A percentile compares a stretch with the other conserved stretches of the same genome.
Evolutionary conservation across 768 basidiomycete genomes (phyloP).

Genomic region (Mrakia gelida): DNA sequence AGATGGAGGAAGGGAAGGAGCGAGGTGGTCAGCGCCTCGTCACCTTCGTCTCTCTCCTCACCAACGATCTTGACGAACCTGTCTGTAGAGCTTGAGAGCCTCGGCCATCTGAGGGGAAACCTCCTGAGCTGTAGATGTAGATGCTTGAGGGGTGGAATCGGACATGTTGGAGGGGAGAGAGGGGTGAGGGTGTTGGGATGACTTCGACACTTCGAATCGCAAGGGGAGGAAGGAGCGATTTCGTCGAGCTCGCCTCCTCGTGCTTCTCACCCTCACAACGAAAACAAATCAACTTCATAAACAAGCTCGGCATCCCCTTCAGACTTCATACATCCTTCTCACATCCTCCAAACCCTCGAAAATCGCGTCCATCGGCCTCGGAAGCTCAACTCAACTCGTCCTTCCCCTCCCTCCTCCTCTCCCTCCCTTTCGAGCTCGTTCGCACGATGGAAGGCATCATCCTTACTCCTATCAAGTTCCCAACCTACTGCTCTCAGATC

Average conservation of each 20-base stretch:
- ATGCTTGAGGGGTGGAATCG: neutral
- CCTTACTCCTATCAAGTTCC: slow-evolving; percentile 13
- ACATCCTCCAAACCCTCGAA: neutral
- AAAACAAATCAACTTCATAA: neutral
- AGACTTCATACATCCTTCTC: neutral
- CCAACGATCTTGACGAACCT: slow-evolving; percentile 37
- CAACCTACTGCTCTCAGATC: slow-evolving; percentile 15
- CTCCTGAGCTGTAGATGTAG: slow-evolving; percentile 12
- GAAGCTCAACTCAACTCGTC: neutral
- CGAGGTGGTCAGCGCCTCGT: slow-evolving; percentile 6
- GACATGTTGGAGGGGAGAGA: slow-evolving; percentile 8
- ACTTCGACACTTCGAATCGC: neutral
- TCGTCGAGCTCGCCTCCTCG: neutral
- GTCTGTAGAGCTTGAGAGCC: slow-evolving; percentile 45
- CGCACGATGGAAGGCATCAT: neutral
- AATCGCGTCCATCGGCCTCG: neutral
- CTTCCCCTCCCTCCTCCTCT: neutral
- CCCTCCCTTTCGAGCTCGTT: neutral
- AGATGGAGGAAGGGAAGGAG: neutral
- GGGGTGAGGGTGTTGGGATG: neutral
- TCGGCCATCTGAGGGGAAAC: slow-evolving; percentile 39
- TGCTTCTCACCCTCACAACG: neutral
- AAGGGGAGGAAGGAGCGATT: neutral
- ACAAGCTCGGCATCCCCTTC: neutral
- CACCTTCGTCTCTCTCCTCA: neutral